Conservation (phyloP, 345 rosid genomes). For the Brassica cretica region DNA sequence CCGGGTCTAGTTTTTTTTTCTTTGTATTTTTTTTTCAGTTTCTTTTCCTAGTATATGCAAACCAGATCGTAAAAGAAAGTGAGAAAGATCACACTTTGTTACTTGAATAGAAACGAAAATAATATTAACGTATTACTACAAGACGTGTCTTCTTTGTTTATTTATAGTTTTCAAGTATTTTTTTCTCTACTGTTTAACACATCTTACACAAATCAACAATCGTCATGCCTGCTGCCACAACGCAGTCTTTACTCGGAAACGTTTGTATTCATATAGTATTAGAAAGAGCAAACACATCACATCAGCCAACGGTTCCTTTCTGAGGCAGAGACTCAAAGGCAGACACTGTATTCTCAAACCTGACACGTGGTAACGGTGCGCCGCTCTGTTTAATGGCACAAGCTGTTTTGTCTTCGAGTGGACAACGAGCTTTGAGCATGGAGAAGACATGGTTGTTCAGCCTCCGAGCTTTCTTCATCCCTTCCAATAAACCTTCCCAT, state of each 20-base stretch:
- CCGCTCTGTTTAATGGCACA: slow-evolving; percentile 98
- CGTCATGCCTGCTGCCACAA: not conserved
- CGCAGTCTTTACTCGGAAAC: not conserved
- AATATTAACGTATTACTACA: not conserved
- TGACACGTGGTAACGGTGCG: slow-evolving; percentile 83
- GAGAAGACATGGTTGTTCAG: slow-evolving; percentile 97
- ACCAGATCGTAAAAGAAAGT: not conserved
- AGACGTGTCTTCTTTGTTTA: not conserved
- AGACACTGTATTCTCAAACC: slow-evolving; percentile 94
- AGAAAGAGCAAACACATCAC: not conserved
- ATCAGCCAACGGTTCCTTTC: slow-evolving; percentile 56
- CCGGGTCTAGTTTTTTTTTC: not conserved
- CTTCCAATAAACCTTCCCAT: slow-evolving; percentile 87
- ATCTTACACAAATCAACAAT: slow-evolving; percentile 10
- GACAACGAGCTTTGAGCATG: slow-evolving; percentile 97
- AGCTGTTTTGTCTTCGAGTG: slow-evolving; percentile 91
- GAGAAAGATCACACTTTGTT: not conserved
- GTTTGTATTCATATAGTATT: not conserved
- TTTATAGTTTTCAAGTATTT: not conserved
- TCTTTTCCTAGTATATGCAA: not conserved
- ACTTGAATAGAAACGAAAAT: not conserved
- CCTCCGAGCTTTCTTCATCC: slow-evolving; percentile 96
- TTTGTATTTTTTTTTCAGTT: no score
- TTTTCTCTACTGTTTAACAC: not conserved
- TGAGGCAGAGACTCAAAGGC: slow-evolving; percentile 96